Conservation (phyloP, 495 filamentous ascomycete species). For the Neurospora hispaniola region DNA sequence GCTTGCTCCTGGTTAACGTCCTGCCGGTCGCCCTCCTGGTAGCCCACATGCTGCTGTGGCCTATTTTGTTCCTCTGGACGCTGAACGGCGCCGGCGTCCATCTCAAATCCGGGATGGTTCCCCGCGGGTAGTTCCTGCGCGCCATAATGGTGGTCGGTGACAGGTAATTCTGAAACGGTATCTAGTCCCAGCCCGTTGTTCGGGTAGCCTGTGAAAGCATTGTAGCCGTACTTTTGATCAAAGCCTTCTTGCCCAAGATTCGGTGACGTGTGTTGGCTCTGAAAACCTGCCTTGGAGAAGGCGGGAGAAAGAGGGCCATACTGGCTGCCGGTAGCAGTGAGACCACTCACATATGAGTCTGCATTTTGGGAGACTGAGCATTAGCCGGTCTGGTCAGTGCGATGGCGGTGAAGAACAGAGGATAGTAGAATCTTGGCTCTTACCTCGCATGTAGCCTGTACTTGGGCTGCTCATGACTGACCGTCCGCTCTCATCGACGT, state of each 20-base stretch:
- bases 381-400: neutral
- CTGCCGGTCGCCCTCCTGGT: neutral
- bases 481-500: neutral
- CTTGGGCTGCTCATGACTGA: neutral
- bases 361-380: neutral
- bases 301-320: neutral
- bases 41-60: neutral
- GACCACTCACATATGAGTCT: neutral
- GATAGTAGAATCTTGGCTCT: neutral
- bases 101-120: neutral
- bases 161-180: neutral
- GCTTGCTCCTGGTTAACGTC: neutral
- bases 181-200: neutral
- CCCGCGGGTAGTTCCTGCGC: neutral
- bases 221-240: neutral
- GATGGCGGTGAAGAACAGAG: neutral
- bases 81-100: neutral
- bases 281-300: neutral
- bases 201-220: neutral
- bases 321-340: neutral
- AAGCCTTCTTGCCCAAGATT: neutral
- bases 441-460: neutral
- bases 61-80: neutral
- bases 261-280: neutral
- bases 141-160: neutral